Conservation (phyloP, 805 yeast species). For the Yamadazyma akitaensis region DNA sequence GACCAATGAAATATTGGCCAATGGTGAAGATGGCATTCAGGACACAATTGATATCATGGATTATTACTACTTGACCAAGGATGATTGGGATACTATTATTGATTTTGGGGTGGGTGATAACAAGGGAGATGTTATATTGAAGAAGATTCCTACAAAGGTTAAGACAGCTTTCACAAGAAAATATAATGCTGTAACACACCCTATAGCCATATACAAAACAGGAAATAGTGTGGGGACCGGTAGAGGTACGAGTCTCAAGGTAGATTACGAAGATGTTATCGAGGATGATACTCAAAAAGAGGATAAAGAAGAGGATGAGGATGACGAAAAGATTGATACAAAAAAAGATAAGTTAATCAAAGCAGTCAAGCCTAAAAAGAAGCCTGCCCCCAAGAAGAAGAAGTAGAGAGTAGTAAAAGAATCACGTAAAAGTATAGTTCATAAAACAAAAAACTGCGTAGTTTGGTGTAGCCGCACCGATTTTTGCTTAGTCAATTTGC, state of each 20-base stretch:
- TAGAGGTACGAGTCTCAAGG: conserved; percentile 26
- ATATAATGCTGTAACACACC: conserved; percentile 76
- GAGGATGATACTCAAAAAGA: conserved; percentile 52
- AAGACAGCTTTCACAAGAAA: conserved; percentile 85
- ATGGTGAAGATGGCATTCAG: conserved; percentile 62
- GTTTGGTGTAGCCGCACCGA: not conserved
- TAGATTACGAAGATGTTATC: conserved; percentile 71
- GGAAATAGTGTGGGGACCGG: conserved; percentile 51
- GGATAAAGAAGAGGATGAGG: conserved; percentile 41
- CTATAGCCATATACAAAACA: conserved; percentile 76
- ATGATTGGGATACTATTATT: conserved; percentile 87
- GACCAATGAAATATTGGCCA: conserved; percentile 51
- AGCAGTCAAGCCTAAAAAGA: conserved; percentile 39
- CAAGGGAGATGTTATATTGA: conserved; percentile 41
- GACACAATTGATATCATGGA: conserved; percentile 75
- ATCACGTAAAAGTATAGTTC: not conserved
- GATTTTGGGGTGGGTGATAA: conserved; percentile 74
- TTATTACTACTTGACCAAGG: conserved; percentile 77
- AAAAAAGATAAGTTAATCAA: conserved; percentile 65
- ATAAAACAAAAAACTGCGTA: not conserved
- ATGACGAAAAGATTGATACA: conserved; percentile 46
- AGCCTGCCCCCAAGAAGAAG: conserved; percentile 4
- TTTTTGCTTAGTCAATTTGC: not conserved
- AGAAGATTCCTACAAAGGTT: conserved; percentile 69
- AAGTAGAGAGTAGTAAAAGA: not conserved